phyloP scores from a whole-genome alignment of 1,284 basidiomycete genomes.

The Mrakiaceae sp. region DNA sequence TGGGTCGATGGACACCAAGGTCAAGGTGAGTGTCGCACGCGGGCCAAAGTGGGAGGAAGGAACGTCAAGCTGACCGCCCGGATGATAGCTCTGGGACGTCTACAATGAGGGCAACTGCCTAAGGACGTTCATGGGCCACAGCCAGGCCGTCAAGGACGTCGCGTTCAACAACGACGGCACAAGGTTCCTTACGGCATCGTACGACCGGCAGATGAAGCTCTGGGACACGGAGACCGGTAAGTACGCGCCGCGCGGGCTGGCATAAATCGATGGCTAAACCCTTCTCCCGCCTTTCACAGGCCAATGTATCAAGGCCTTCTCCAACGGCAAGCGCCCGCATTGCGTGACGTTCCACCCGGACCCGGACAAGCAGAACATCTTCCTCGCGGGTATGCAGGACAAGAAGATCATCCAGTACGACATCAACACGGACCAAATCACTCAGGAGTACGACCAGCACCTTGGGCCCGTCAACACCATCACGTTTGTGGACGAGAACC shows the following conservation, averaged over 20 bases:
- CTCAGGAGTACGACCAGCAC: conserved; percentile 98
- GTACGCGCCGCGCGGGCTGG: not conserved
- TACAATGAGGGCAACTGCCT: conserved; percentile 95
- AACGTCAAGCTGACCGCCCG: not conserved
- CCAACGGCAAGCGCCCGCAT: conserved; percentile 93
- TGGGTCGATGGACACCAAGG: conserved; percentile 95
- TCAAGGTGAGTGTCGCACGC: conserved; percentile 56
- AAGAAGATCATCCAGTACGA: conserved; percentile 99
- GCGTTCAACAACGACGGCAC: conserved; percentile 87
- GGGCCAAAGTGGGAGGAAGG: no score
- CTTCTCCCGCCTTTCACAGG: conserved; percentile 29
- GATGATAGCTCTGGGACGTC: conserved; percentile 80
- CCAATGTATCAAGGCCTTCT: conserved; percentile 87
- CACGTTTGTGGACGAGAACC: conserved; percentile 90
- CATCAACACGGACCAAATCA: conserved; percentile 81
- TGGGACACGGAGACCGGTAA: conserved; percentile 95
- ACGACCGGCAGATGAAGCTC: conserved; percentile 93
- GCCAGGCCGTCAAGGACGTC: conserved; percentile 91
- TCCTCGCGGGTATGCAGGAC: conserved; percentile 96
- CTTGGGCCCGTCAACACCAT: conserved; percentile 96
- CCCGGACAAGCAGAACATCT: conserved; percentile 88
- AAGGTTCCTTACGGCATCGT: conserved; percentile 82
- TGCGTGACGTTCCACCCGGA: conserved; percentile 93
- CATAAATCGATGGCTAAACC: no score
- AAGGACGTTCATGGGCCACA: conserved; percentile 93